Evolutionary conservation across 2,329 filamentous ascomycete genomes (phyloP), one percentile per base, ranked within the genome.

Genomic region (Rhexocercosporidium sp.): DNA sequence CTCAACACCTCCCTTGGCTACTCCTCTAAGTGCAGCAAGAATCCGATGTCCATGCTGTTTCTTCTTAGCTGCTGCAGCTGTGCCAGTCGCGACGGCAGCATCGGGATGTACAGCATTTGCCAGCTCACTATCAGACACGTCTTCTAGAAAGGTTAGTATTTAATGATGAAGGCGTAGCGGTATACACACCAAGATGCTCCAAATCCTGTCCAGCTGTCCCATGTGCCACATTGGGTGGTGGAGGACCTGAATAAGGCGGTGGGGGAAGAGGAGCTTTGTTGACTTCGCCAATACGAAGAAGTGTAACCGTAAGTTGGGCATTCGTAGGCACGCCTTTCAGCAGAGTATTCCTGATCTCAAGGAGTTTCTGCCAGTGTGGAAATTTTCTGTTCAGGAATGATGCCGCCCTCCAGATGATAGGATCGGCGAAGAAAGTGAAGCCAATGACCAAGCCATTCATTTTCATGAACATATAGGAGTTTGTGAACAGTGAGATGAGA

Each of bases 281-380:
- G 12, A 87, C 87, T 79, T 96, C 93, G 47, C 92, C 93, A 34
- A 95, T 88, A 5, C 93, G 90, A 12, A 96, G 86, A 1, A 96
- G 84, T 0, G 93, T 96, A 31, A 96, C 81, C 0, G 92, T 89
- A 20, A 96, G 86, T 75, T 97, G 93, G 3, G 92, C 92, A 75
- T 96, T 96, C 1, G 93, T 97, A 0, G 93, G 93, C 0, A 96
- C 89, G 2, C 92, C 92, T 75, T 91, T 92, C 60, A 97, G 86
- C 1, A 96, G 77, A 0, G 91, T 93, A 77, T 71, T 71, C 44
- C 65, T 64, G 16, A 67, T 62, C 73, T 94, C 89, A 18, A 95
- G 82, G 7, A 93, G 82, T 72, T 90, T 92, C 74, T 92, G 84
- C 92, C 92, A 96, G 71, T 89, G 81, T 0, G 92, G 92, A 71